A percentile compares a stretch with the other conserved stretches of the same genome.
Conservation (phyloP, 805 yeast genomes). For the Candida wancherniae region DNA sequence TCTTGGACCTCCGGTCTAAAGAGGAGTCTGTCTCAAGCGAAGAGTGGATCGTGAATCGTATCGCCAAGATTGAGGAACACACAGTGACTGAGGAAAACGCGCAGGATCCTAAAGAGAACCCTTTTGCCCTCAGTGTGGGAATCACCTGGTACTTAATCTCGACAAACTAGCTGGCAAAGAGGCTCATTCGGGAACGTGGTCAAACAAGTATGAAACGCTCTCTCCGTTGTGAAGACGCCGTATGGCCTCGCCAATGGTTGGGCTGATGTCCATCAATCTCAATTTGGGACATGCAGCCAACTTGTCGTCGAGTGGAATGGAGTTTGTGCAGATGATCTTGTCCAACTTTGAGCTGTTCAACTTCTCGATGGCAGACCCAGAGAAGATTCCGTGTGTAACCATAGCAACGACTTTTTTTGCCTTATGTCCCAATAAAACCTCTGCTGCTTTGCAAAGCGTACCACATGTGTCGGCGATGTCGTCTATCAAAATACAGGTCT, state of each 20-base stretch:
- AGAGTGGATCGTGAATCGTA: slow-evolving; percentile 83
- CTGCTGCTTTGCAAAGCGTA: slow-evolving; percentile 91
- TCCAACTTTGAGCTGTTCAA: slow-evolving; percentile 63
- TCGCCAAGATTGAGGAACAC: slow-evolving; percentile 52
- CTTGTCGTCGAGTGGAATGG: slow-evolving; percentile 77
- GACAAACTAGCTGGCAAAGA: background rate
- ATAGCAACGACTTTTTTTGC: slow-evolving; percentile 87
- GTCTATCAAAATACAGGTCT: slow-evolving; percentile 82
- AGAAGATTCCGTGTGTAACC: slow-evolving; percentile 92
- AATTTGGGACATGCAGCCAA: slow-evolving; percentile 59
- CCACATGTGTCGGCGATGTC: slow-evolving; percentile 99
- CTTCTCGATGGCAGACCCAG: slow-evolving; percentile 75
- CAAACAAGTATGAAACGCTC: slow-evolving; percentile 81
- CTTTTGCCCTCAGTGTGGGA: slow-evolving; percentile 61
- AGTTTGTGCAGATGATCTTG: slow-evolving; percentile 84
- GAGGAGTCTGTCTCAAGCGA: slow-evolving; percentile 23
- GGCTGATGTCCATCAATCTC: slow-evolving; percentile 78
- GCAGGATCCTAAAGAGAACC: slow-evolving; percentile 42
- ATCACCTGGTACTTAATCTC: slow-evolving; percentile 50
- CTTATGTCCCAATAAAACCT: slow-evolving; percentile 71
- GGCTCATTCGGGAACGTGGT: slow-evolving; percentile 41
- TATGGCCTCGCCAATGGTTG: slow-evolving; percentile 88
- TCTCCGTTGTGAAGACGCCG: slow-evolving; percentile 96
- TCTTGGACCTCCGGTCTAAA: slow-evolving; percentile 46
- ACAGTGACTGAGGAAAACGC: slow-evolving; percentile 44